Evolutionary conservation across 805 yeast genomes (phyloP), one percentile per base, ranked within the genome.

Genomic region (Kazachstania taianensis): DNA sequence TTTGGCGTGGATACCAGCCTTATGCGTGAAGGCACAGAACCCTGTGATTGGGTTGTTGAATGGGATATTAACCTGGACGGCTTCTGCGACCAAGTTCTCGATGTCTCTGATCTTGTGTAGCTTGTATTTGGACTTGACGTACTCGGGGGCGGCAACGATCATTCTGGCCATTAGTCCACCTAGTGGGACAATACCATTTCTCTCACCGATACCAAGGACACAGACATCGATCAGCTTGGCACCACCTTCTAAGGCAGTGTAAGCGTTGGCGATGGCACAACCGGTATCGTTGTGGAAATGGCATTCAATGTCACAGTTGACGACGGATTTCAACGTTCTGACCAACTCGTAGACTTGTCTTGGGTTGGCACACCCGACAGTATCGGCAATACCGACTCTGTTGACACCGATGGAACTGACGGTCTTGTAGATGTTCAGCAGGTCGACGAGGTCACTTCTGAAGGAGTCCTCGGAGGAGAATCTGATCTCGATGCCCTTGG

Each of bases 261-360:
- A 92, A 26, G 98, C 95, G 61, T 89, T 89, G 44, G 97, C 96
- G 65, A 89, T 86, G 48, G 98, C 96, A 69, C 97, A 89, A 44
- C 98, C 98, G 20, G 98, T 89, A 63, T 89, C 98, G 59, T 89
- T 84, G 67, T 89, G 98, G 82, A 89, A 92, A 65, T 89, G 98
- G 62, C 96, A 84, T 69, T 89, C 98, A 53, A 89, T 89, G 60
- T 89, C 98, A 69, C 97, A 92, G 22, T 82, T 78, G 34, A 89
- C 96, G 35, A 89, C 95, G 8, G 87, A 77, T 66, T 79, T 84
- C 60, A 89, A 76, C 25, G 97, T 89, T 56, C 94, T 78, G 40
- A 89, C 94, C 50, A 89, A 73, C 67, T 92, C 97, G 63, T 89
- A 89, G 38, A 89, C 98, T 66, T 92, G 97, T 67, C 98, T 78